Conservation (phyloP, 192 early-diverging fungal species). For the Gryganskiella cystojenkinii region DNA sequence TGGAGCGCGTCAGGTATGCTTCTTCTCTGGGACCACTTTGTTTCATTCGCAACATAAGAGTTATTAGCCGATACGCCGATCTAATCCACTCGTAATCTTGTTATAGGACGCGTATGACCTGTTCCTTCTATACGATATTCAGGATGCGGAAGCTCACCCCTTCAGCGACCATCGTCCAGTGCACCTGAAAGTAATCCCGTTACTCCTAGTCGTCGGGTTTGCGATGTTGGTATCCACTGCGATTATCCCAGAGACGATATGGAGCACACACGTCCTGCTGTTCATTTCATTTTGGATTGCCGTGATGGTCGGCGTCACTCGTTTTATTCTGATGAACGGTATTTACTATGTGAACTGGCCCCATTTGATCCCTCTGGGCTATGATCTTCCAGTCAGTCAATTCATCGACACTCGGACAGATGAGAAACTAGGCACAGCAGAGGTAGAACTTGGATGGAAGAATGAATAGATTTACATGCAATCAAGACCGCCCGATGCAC, state of each 20-base stretch:
- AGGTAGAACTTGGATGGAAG: conserved; percentile 51
- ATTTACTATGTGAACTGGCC: conserved; percentile 66
- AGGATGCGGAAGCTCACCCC: conserved; percentile 48
- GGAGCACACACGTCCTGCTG: conserved; percentile 6
- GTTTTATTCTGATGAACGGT: conserved; percentile 58
- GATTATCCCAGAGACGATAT: conserved; percentile 33
- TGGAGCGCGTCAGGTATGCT: conserved; percentile 77
- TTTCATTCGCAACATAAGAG: no score
- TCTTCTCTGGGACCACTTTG: no score
- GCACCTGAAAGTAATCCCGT: conserved; percentile 58
- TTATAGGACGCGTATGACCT: conserved; percentile 87
- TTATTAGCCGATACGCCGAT: no score
- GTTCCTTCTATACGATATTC: conserved; percentile 70
- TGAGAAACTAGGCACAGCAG: conserved; percentile 9
- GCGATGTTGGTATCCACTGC: conserved; percentile 22
- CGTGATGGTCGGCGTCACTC: conserved; percentile 48
- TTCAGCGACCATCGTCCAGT: conserved; percentile 62
- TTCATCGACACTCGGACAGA: conserved; percentile 11
- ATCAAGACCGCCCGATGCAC: no score
- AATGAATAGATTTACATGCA: conserved; percentile 31
- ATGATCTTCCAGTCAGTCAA: conserved; percentile 17
- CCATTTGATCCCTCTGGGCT: conserved; percentile 44
- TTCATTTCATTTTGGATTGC: conserved; percentile 57
- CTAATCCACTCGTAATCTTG: no score
- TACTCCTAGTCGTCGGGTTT: conserved; percentile 20